A percentile compares a stretch with the other conserved stretches of the same genome.
Evolutionary conservation across 2,329 filamentous ascomycete species (phyloP).

Genomic region (Leptosphaerulina australis): DNA sequence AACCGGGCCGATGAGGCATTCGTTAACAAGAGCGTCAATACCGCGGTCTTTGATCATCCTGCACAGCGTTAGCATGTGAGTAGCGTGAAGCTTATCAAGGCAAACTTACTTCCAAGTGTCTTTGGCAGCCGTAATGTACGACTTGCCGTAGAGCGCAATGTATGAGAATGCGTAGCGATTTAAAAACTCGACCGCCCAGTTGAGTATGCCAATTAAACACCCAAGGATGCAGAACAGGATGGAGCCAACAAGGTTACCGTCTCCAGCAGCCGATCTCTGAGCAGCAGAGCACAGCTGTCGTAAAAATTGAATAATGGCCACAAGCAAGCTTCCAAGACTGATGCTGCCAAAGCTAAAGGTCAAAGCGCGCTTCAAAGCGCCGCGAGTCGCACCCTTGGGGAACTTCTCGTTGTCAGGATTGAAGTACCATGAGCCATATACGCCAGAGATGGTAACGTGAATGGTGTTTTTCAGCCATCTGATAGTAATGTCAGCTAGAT

Average conservation of each 20-base stretch:
- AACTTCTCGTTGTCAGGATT: slow-evolving; percentile 53
- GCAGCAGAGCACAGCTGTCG: slow-evolving; percentile 83
- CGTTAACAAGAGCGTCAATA: slow-evolving; percentile 86
- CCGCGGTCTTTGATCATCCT: slow-evolving; percentile 89
- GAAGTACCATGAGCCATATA: slow-evolving; percentile 92
- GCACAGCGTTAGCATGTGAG: slow-evolving; percentile 21
- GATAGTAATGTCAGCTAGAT: slow-evolving; percentile 17
- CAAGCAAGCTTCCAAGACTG: slow-evolving; percentile 80
- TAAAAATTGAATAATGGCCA: slow-evolving; percentile 85
- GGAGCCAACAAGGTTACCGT: slow-evolving; percentile 71
- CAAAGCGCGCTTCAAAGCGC: slow-evolving; percentile 78
- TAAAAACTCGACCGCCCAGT: slow-evolving; percentile 87
- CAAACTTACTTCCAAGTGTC: slow-evolving; percentile 76
- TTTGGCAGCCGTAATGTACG: slow-evolving; percentile 85
- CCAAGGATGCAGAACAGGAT: slow-evolving; percentile 76
- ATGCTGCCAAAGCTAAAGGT: slow-evolving; percentile 95
- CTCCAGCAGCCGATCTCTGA: slow-evolving; percentile 65
- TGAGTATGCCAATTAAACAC: slow-evolving; percentile 76
- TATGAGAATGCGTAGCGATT: slow-evolving; percentile 94
- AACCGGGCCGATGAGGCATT: slow-evolving; percentile 71
- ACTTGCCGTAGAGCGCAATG: slow-evolving; percentile 89
- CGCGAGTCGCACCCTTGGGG: slow-evolving; percentile 78
- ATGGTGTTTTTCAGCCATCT: slow-evolving; percentile 88
- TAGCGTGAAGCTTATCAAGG: neutral
- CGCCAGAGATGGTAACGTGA: slow-evolving; percentile 83